phyloP scores from a whole-genome alignment of 805 yeast genomes.

The Torulaspora franciscae region DNA sequence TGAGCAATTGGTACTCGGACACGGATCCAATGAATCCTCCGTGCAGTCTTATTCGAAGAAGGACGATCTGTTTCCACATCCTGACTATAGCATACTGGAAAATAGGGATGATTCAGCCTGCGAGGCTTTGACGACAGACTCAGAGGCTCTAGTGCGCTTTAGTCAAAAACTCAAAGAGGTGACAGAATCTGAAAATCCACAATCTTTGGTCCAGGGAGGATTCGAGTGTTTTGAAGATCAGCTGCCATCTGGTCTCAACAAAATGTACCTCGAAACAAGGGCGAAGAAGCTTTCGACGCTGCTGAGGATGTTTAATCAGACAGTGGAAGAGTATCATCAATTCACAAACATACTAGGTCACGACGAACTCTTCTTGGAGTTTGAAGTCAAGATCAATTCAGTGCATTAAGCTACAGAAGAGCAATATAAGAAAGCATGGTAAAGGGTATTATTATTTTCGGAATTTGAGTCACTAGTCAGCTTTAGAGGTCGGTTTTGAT shows the following conservation, averaged over 20 bases:
- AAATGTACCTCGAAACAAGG: slow-evolving; percentile 17
- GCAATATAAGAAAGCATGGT: slow-evolving; percentile 1
- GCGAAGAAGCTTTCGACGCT: slow-evolving; percentile 18
- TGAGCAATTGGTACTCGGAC: slow-evolving; percentile 1
- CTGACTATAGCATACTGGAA: slow-evolving; percentile 8
- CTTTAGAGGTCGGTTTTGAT: not conserved
- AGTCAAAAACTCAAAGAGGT: not conserved
- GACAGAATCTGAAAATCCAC: not conserved
- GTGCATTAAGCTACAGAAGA: not conserved
- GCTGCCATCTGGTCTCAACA: not conserved
- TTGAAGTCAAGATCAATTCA: slow-evolving; percentile 18
- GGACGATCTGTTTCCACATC: slow-evolving; percentile 9
- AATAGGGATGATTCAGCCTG: not conserved
- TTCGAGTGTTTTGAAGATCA: not conserved
- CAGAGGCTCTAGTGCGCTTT: not conserved
- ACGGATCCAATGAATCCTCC: slow-evolving; percentile 6
- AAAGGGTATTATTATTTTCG: not conserved
- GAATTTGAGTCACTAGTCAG: not conserved
- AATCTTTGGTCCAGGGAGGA: not conserved
- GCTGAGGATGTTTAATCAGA: slow-evolving; percentile 25
- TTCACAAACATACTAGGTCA: slow-evolving; percentile 21
- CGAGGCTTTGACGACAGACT: slow-evolving; percentile 1
- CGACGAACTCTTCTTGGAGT: slow-evolving; percentile 22
- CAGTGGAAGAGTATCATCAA: slow-evolving; percentile 27
- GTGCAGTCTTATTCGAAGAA: not conserved